Evolutionary conservation across 2,329 filamentous ascomycete species (phyloP).

Genomic region (Exophiala bonariae): DNA sequence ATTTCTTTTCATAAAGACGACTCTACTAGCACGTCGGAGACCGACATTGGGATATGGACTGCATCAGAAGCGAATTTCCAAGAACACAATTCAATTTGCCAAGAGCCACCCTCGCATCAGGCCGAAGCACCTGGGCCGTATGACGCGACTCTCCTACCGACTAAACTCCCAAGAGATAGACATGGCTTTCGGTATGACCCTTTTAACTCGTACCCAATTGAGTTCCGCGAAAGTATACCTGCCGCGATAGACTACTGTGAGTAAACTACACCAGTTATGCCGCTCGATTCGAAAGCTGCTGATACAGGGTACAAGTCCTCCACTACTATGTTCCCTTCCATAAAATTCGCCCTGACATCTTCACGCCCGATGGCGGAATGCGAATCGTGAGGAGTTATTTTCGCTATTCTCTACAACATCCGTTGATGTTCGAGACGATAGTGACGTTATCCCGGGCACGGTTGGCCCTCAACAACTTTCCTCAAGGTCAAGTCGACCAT

Average conservation of each 20-base stretch:
- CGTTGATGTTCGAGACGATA: constrained; percentile 1
- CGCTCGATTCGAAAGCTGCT: no score
- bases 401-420: background rate
- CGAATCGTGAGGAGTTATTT: background rate
- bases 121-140: no score
- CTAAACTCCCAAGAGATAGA: background rate
- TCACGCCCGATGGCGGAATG: background rate
- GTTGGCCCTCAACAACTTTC: background rate
- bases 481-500: background rate
- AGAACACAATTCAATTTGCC: no score
- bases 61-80: no score
- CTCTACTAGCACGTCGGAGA: no score
- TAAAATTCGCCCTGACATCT: background rate
- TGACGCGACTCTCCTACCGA: background rate
- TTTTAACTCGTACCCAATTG: background rate
- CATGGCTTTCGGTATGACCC: background rate
- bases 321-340: background rate
- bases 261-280: background rate
- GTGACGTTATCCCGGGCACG: background rate
- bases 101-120: no score
- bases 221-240: background rate
- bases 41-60: no score
- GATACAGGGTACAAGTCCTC: background rate
- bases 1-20: no score
- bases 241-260: constrained; percentile 2